Evolutionary conservation across 306 rosid species (phyloP).

Genomic region (Abrus precatorius): DNA sequence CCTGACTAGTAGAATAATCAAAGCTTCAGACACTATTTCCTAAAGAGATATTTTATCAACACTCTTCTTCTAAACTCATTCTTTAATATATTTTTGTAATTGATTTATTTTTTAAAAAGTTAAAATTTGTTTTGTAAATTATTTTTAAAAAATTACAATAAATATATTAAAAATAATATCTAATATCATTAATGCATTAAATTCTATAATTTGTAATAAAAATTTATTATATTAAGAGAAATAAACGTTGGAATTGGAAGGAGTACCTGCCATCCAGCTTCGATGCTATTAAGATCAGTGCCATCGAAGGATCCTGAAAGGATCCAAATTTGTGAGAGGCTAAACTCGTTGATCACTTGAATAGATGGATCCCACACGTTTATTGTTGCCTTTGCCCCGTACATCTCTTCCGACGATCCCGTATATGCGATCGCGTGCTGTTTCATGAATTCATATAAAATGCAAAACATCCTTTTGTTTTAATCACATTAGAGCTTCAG

Average conservation of each 20-base stretch:
- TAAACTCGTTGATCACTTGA: slow-evolving; percentile 82
- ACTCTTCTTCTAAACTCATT: no score
- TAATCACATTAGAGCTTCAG: slow-evolving; percentile 21
- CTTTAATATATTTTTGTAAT: no score
- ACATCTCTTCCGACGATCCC: slow-evolving; percentile 69
- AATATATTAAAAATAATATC: no score
- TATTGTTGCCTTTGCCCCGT: slow-evolving; percentile 90
- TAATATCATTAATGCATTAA: no score
- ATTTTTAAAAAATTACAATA: no score
- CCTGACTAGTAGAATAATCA: slow-evolving; percentile 97
- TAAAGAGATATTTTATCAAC: not conserved
- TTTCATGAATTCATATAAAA: no score
- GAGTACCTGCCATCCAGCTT: slow-evolving; percentile 99
- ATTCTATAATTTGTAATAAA: no score
- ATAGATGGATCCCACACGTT: slow-evolving; percentile 94
- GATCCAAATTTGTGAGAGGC: slow-evolving; percentile 92
- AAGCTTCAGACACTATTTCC: slow-evolving; percentile 59
- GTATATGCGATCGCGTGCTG: slow-evolving; percentile 95
- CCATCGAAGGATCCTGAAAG: slow-evolving; percentile 95
- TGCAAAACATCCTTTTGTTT: not conserved
- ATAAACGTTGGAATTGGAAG: not conserved
- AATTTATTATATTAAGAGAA: no score
- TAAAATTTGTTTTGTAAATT: no score
- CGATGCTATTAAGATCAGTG: slow-evolving; percentile 96
- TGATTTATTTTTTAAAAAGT: no score